Evolutionary conservation across 306 rosid genomes (phyloP), one percentile per base, ranked within the genome.

Genomic region (Vicia villosa): DNA sequence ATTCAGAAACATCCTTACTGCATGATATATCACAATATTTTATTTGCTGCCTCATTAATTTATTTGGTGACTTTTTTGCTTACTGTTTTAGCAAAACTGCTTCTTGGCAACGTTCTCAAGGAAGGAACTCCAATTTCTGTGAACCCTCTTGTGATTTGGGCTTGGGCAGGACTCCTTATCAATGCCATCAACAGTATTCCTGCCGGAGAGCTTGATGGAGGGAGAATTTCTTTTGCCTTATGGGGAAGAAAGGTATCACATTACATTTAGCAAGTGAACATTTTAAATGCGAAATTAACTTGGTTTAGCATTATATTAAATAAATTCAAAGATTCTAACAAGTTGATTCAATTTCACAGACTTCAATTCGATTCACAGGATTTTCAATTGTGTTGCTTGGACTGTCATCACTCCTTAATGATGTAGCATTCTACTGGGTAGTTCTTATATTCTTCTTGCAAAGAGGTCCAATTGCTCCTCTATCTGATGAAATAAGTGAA

Each of bases 141-240:
- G 47, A 95, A 95, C 80, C 97, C 97, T 79, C 95, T 95, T 26
- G 90, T 95, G 79, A 41, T 95, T 62, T 91, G 99, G 99, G 97
- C 99, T 55, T 95, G 97, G 99, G 97, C 97, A 38, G 97, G 99
- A 74, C 99, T 95, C 55, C 96, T 95, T 69, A 95, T 95, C 52
- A 95, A 95, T 67, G 95, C 99, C 78, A 89, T 91, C 77, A 95
- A 95, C 80, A 95, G 99, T 82, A 91, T 95, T 56, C 99, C 97
- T 17, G 97, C 97, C 0, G 99, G 99, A 73, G 97, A 95, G 84
- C 91, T 95, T 20, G 99, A 95, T 77, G 99, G 99, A 24, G 99
- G 99, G 8, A 82, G 92, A 87, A 89, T 95, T 59, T 61, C 96
- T 59, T 91, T 95, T 68, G 81, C 99, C 62, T 78, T 89, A 24